Base-by-base conservation (phyloP, 495 filamentous ascomycete species). In the Apiosordaria backusii region DNA sequence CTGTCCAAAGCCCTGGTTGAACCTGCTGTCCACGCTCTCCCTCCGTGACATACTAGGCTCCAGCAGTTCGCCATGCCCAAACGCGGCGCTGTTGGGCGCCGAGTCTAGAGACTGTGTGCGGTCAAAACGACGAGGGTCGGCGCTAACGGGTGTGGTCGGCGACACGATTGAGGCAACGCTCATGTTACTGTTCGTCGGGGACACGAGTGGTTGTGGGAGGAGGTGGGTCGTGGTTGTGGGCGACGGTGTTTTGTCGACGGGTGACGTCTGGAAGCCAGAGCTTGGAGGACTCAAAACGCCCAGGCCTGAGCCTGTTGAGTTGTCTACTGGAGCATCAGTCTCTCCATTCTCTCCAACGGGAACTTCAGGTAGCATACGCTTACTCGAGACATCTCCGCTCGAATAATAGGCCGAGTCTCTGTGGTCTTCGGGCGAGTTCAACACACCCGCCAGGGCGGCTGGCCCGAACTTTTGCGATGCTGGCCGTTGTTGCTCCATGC, bases 21-120 rank as follows among this genome's bases (percentile, higher is more conserved):
- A 83, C 65, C 89, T 84, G 70, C 89, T 91, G 69, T 92, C 90
- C n/a, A 92, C 83, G 65, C 89, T 92, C 77, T 89, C 90, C 58
- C 90, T 86, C 58, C 90, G 85, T 53, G 90, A 91, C 22, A 79
- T 62, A 45, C 35, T 18, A 0, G 76, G 62, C 63, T 78, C 76
- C 13, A 70, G 65, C 15, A 69, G 50, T 6, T 77, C 74, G 16
- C 69, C 65, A 52, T 67, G 69, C 19, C 60, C 35, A 57, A 75
- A 73, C 13, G 71, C 69, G 50, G 71, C 73, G 60, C 74, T 72
- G 65, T 65, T 69, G 9, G 74, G 70, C 10, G 63, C 77, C 29
- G 80, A 81, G n/a, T 83, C 81, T 1, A 80, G 61, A 1, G 81
- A 83, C 60, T 79, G 76, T 4, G 77, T 80, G 4, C 79, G 77